Conservation (phyloP, 2,329 filamentous ascomycete species). For the Beauveria australis region DNA sequence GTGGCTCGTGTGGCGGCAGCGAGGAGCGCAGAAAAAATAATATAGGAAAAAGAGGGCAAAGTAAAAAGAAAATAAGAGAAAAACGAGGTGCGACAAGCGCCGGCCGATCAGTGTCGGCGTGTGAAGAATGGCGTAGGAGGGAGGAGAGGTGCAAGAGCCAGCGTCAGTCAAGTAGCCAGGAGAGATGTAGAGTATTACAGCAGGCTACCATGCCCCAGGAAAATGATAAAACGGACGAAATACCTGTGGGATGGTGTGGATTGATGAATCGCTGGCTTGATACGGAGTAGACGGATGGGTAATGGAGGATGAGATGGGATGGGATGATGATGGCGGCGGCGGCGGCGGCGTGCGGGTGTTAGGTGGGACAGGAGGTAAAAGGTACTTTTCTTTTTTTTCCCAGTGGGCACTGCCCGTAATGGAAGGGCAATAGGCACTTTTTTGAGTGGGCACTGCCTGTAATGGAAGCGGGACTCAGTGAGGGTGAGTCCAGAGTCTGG, state of each 20-base stretch:
- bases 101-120: conserved; percentile 4
- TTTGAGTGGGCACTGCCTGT: neutral
- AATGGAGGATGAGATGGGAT: neutral
- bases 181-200: neutral
- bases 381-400: too few relatives aligned
- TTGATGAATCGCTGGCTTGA: neutral
- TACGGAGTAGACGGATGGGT: neutral
- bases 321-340: neutral
- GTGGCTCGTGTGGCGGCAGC: conserved; percentile 7
- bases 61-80: neutral
- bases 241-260: neutral
- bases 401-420: too few relatives aligned
- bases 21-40: neutral
- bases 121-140: neutral
- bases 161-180: neutral
- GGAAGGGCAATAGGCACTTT: neutral
- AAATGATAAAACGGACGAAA: neutral
- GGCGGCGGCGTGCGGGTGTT: too few relatives aligned
- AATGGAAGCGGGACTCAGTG: too few relatives aligned
- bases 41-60: neutral
- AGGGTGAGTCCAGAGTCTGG: too few relatives aligned
- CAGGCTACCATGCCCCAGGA: neutral
- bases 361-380: neutral
- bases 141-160: neutral
- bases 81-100: conserved; percentile 5